Evolutionary conservation across 2,329 filamentous ascomycete genomes (phyloP).

Genomic region (Hypoxylon rubiginosum): DNA sequence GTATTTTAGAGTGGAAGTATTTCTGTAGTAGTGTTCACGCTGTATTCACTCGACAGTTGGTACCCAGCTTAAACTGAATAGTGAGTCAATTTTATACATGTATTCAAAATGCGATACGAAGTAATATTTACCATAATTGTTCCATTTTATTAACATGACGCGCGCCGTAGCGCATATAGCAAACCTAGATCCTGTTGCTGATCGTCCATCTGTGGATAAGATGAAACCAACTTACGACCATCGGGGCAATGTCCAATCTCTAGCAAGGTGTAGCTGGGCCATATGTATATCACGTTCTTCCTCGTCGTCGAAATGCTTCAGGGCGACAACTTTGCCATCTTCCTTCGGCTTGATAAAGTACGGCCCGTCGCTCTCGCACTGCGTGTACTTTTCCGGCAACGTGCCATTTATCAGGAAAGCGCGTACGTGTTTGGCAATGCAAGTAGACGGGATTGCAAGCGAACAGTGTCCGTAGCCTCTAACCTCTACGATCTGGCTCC

Average conservation of each 20-base stretch:
- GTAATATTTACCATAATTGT: no score
- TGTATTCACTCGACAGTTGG: no score
- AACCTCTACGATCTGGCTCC: slow-evolving; percentile 57
- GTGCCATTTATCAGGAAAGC: slow-evolving; percentile 56
- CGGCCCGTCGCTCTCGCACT: slow-evolving; percentile 56
- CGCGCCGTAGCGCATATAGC: no score
- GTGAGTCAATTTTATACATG: no score
- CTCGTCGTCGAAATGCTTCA: slow-evolving; percentile 33
- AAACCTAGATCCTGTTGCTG: no score
- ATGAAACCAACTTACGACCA: not conserved
- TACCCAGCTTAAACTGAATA: no score
- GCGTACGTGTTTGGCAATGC: slow-evolving; percentile 54
- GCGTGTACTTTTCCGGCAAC: slow-evolving; percentile 53
- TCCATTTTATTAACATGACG: no score
- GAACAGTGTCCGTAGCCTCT: slow-evolving; percentile 61
- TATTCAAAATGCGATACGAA: no score
- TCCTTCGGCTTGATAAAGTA: slow-evolving; percentile 55
- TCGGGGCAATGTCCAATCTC: not conserved
- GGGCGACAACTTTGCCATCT: slow-evolving; percentile 29
- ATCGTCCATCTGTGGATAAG: no score
- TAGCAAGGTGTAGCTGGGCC: slow-evolving; percentile 33
- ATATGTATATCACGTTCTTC: slow-evolving; percentile 36
- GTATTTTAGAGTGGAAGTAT: slow-evolving; percentile 28
- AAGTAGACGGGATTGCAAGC: slow-evolving; percentile 55
- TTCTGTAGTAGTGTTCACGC: no score